Evolutionary conservation across 2,329 filamentous ascomycete genomes (phyloP).

Genomic region (Stemphylium lycopersici): DNA sequence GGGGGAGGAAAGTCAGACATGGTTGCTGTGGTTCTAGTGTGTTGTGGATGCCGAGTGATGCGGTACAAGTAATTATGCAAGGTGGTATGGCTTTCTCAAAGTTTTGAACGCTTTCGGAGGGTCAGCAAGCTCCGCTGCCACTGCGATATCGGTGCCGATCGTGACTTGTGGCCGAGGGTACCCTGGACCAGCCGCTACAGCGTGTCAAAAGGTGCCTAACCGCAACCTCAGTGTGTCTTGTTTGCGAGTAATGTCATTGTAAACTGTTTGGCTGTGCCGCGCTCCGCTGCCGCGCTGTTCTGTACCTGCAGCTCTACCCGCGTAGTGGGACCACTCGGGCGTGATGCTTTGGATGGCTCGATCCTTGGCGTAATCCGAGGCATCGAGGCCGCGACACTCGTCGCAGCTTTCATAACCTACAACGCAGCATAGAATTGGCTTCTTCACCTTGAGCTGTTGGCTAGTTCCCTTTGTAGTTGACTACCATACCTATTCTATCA

Average conservation of each 20-base stretch:
- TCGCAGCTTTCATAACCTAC: constrained; percentile 2
- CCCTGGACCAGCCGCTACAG: constrained; percentile 32
- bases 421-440: constrained; percentile 3
- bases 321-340: constrained; percentile 12
- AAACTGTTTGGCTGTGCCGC: not conserved
- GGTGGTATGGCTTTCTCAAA: constrained; percentile 10
- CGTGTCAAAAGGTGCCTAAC: constrained; percentile 26
- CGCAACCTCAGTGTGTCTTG: constrained; percentile 6
- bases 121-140: constrained; percentile 24
- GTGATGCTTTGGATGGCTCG: constrained; percentile 9
- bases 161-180: constrained; percentile 27
- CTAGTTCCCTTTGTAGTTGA: not conserved
- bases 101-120: constrained; percentile 22
- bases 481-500: constrained; percentile 14
- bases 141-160: constrained; percentile 41
- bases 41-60: constrained; percentile 9
- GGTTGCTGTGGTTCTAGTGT: constrained; percentile 9
- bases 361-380: constrained; percentile 24
- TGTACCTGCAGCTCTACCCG: constrained; percentile 18
- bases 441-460: not conserved
- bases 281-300: not conserved
- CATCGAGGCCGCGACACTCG: constrained; percentile 11
- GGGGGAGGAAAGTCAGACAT: constrained; percentile 66
- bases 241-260: not conserved
- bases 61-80: constrained; percentile 7